phyloP scores from a whole-genome alignment of 495 filamentous ascomycete genomes.

The Aspergillus haitiensis region DNA sequence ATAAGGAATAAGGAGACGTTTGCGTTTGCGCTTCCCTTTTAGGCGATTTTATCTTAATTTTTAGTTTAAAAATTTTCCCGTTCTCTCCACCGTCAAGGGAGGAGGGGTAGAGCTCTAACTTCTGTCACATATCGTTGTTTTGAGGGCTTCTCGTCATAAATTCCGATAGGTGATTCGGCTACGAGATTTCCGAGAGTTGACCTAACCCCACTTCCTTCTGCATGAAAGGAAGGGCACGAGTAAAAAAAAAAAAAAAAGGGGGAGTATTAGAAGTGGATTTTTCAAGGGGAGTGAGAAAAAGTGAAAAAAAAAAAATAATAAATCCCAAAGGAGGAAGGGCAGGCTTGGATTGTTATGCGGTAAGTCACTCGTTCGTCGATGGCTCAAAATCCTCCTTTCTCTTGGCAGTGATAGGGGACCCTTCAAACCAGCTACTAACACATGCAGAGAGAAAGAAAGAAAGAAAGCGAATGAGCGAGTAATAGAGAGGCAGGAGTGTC shows the following conservation, averaged over 20 bases:
- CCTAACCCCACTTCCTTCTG: conserved; percentile 9
- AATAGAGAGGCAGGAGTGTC: too few species aligned
- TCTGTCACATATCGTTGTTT: background rate
- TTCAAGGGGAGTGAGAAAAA: background rate
- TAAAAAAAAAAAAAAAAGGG: background rate
- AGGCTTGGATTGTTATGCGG: too few species aligned
- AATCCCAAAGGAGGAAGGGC: too few species aligned
- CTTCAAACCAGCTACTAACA: too few species aligned
- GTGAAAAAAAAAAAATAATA: background rate
- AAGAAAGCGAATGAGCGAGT: too few species aligned
- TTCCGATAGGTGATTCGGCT: conserved; percentile 4
- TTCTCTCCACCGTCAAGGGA: background rate
- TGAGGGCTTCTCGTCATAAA: background rate
- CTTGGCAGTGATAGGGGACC: too few species aligned
- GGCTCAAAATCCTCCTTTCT: too few species aligned
- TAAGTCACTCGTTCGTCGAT: too few species aligned
- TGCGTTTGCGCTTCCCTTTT: background rate
- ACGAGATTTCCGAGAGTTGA: background rate
- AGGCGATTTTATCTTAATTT: background rate
- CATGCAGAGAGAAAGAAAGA: too few species aligned
- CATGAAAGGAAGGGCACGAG: too few species aligned
- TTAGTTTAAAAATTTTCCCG: background rate
- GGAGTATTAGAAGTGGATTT: background rate
- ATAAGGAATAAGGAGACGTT: background rate
- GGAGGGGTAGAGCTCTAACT: background rate